These are phyloP conservation scores for Gilbertella persicaria DNA, from an alignment of 371 early-diverging fungal genomes.

Conservation along the genomic window DNA sequence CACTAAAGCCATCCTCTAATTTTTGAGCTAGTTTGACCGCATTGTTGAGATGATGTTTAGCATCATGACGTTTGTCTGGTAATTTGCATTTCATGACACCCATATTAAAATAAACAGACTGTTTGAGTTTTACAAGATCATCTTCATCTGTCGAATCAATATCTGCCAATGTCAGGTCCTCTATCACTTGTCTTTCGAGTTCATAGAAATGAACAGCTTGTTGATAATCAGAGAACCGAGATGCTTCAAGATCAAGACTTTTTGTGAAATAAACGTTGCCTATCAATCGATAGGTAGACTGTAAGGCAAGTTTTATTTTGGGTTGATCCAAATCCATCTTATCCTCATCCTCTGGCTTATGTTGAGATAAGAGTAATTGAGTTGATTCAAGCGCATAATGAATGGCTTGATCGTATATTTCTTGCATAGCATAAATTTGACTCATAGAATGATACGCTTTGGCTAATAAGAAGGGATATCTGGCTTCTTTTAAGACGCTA, in stretches of 20 bases:
- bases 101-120: slow-evolving; percentile 39
- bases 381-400: slow-evolving; percentile 1
- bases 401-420: slow-evolving; percentile 26
- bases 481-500: slow-evolving; percentile 2
- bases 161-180: slow-evolving; percentile 19
- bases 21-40: slow-evolving; percentile 24
- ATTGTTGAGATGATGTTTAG: slow-evolving; percentile 11
- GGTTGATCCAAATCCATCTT: neutral
- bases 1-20: slow-evolving; percentile 17
- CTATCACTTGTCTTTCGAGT: slow-evolving; percentile 27
- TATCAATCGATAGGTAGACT: slow-evolving; percentile 24
- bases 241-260: slow-evolving; percentile 18
- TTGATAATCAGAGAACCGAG: slow-evolving; percentile 27
- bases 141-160: slow-evolving; percentile 19
- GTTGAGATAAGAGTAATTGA: slow-evolving; percentile 6
- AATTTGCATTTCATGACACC: slow-evolving; percentile 39
- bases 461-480: neutral
- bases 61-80: slow-evolving; percentile 1
- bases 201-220: slow-evolving; percentile 32
- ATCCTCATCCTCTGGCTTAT: slow-evolving; percentile 4
- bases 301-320: slow-evolving; percentile 6
- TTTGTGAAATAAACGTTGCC: slow-evolving; percentile 39
- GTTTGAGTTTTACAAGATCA: slow-evolving; percentile 11
- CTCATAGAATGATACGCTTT: slow-evolving; percentile 17
- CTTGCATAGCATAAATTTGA: slow-evolving; percentile 25